Evolutionary conservation across 768 basidiomycete genomes (phyloP).

Genomic region (Leccinum obscurum): DNA sequence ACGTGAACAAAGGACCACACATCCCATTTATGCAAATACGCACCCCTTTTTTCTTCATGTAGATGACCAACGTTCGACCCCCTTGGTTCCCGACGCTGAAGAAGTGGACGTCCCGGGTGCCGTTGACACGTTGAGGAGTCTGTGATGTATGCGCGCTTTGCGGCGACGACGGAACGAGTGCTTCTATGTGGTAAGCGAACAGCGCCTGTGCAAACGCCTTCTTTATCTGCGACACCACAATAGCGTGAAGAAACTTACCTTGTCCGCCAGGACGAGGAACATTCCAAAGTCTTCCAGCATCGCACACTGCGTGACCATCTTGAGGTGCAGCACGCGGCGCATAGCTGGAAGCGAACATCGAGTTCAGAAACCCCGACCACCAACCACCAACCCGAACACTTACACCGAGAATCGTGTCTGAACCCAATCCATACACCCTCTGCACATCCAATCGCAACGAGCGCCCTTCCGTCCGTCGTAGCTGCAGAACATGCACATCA

Average conservation of each 20-base stretch:
- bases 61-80: conserved; percentile 87
- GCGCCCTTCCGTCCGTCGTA: conserved; percentile 77
- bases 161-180: conserved; percentile 85
- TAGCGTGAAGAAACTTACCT: conserved; percentile 42
- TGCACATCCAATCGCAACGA: conserved; percentile 92
- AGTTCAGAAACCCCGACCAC: conserved; percentile 6
- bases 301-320: conserved; percentile 92
- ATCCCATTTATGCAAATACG: conserved; percentile 19
- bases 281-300: conserved; percentile 97
- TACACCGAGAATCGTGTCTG: conserved; percentile 84
- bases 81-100: conserved; percentile 90
- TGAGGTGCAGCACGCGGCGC: conserved; percentile 90
- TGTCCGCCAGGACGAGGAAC: conserved; percentile 93
- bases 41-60: conserved; percentile 93
- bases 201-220: conserved; percentile 51
- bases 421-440: conserved; percentile 97
- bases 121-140: conserved; percentile 88
- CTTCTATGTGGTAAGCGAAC: conserved; percentile 95
- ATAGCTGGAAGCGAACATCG: conserved; percentile 53
- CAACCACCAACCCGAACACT: conserved; percentile 3
- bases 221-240: not conserved
- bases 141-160: conserved; percentile 66
- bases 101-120: conserved; percentile 91
- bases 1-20: conserved; percentile 9
- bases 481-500: conserved; percentile 41